Percentiles rank a stretch among this genome's conserved stretches.
phyloP scores from a whole-genome alignment of 1,284 basidiomycete genomes.

The Ustilago xerochloae region DNA sequence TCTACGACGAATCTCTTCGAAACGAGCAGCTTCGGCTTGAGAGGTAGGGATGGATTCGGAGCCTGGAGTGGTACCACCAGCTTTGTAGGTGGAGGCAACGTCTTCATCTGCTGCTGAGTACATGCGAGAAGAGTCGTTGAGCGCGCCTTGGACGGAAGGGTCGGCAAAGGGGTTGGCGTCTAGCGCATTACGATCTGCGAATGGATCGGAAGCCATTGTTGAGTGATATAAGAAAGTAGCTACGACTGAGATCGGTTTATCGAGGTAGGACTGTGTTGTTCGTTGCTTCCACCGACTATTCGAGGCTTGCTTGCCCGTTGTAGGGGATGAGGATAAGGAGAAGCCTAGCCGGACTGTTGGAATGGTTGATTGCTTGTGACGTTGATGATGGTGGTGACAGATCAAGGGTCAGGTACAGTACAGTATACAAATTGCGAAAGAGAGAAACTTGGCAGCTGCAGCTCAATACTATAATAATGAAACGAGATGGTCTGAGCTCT shows the following conservation, averaged over 20 bases:
- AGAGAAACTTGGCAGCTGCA: slow-evolving; percentile 2
- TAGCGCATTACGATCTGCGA: slow-evolving; percentile 60
- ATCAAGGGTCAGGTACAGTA: too few relatives aligned
- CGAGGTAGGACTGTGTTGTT: too few relatives aligned
- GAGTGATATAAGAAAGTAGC: not conserved
- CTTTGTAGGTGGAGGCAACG: slow-evolving; percentile 43
- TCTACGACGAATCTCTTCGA: slow-evolving; percentile 77
- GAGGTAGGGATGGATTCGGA: slow-evolving; percentile 47
- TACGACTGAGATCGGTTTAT: not conserved
- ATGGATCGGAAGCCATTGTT: slow-evolving; percentile 51
- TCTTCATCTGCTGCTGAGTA: slow-evolving; percentile 50
- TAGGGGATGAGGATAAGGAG: too few relatives aligned
- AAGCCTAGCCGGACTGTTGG: too few relatives aligned
- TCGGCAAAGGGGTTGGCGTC: slow-evolving; percentile 69
- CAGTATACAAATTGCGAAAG: too few relatives aligned
- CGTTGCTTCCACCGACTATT: too few relatives aligned
- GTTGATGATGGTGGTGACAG: too few relatives aligned
- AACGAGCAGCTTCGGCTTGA: slow-evolving; percentile 69
- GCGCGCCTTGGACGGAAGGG: slow-evolving; percentile 65
- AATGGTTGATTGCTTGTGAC: too few relatives aligned
- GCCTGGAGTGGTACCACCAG: not conserved
- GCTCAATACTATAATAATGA: too few relatives aligned
- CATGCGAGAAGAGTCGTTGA: slow-evolving; percentile 51
- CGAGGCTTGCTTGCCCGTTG: too few relatives aligned
- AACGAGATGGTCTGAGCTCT: slow-evolving; percentile 1